A percentile compares a stretch with the other conserved stretches of the same genome.
These are phyloP conservation scores for Crucihimalaya himalaica DNA, from an alignment of 345 rosid genomes.

Conservation along the genomic window DNA sequence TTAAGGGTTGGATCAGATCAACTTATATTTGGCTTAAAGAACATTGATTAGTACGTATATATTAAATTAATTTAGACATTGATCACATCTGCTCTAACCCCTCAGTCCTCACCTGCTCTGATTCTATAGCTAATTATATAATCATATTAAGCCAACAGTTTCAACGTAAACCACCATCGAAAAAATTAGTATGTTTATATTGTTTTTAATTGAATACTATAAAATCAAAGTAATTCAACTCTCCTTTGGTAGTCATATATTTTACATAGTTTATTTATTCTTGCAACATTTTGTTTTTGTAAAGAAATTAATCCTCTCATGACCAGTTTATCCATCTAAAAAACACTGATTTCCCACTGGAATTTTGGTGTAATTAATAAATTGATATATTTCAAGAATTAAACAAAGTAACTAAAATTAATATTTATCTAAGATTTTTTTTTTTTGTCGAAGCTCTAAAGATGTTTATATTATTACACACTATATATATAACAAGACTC, in stretches of 20 bases:
- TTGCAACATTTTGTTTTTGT: background rate
- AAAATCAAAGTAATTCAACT: background rate
- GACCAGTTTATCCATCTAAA: background rate
- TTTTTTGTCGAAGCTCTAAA: too few species aligned
- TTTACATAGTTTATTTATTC: background rate
- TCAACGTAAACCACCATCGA: slow-evolving; percentile 26
- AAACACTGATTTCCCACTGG: background rate
- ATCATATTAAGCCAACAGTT: slow-evolving; percentile 16
- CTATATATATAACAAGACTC: background rate
- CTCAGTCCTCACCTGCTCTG: slow-evolving; percentile 17
- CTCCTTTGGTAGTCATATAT: background rate
- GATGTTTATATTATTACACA: too few species aligned
- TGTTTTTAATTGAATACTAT: background rate
- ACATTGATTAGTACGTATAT: slow-evolving; percentile 30
- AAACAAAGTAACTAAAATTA: background rate
- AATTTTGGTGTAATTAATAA: background rate
- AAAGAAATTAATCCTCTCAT: background rate
- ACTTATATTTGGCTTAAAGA: slow-evolving; percentile 27
- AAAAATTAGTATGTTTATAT: too few species aligned
- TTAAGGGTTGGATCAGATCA: slow-evolving; percentile 13
- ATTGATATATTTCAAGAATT: background rate
- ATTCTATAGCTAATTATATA: slow-evolving; percentile 15
- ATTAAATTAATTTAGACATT: slow-evolving; percentile 3
- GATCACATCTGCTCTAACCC: slow-evolving; percentile 14
- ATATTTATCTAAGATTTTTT: background rate